Evolutionary conservation across 164 flowering plant genomes (phyloP), one percentile per base, ranked within the genome.

Genomic region (Malania oleifera): DNA sequence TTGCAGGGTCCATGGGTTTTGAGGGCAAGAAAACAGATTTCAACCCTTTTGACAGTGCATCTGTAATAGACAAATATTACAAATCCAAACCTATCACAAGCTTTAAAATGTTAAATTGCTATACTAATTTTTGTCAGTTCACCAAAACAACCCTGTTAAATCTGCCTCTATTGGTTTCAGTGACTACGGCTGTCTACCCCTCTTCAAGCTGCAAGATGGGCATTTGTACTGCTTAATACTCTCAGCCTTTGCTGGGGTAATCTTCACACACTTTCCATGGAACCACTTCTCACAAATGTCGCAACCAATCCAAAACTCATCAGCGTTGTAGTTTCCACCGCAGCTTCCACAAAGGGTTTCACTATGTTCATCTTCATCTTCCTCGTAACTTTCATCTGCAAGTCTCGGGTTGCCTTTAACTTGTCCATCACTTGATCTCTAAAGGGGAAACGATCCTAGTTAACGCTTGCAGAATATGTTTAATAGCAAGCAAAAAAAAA

Each of bases 221-320:
- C 98, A 88, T 65, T 88, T 91, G 75, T 91, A 88, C 65, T 91
- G 98, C 81, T 87, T 87, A 56, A 91, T 91, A 47, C 53, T 86
- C 77, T 84, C 93, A 1, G 97, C 96, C 72, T 86, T 91, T 12
- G 95, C 95, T 24, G 96, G 98, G 18, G 96, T 91, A 61, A 91
- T 91, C 81, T 86, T 88, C 74, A 91, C 97, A 43, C 97, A 91
- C 54, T 91, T 91, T 7, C 96, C 97, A 47, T 91, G 98, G 69
- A 48, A 91, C 96, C 96, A 91, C 67, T 78, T 75, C 72, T 91
- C 98, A 35, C 98, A 91, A 11, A 86, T 69, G 65, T 91, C 98
- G 57, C 98, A 88, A 45, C 89, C 79, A 28, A 88, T 91, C 96
- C 98, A 88, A 51, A 86, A 91, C 68, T 88, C 98, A 60, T 91